Evolutionary conservation across 2,329 filamentous ascomycete species (phyloP), one percentile per base, ranked within the genome.

Genomic region (Fusarium mundagurra): DNA sequence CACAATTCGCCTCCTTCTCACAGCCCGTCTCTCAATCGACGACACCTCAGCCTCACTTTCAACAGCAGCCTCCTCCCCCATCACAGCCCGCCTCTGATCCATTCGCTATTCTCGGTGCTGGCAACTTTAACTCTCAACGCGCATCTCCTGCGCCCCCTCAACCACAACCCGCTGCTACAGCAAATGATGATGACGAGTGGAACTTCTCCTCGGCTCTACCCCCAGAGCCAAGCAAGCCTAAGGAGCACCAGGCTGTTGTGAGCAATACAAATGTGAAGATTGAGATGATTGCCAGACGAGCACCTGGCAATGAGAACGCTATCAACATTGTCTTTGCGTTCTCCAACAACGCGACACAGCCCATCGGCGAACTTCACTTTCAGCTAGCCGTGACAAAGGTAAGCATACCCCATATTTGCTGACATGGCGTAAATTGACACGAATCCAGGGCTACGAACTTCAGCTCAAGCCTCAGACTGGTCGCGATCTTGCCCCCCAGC

Each of bases 301-400:
- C 87, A 70, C 81, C 86, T 59, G 83, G 87, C 55, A 80, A 87
- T 69, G 83, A 84, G 64, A 85, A 90, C 73, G 84, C 90, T 6
- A 90, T 98, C 50, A 87, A 89, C 36, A 89, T 98, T 53, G 85
- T 91, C 8, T 94, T 95, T 72, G 87, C 89, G n/a, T 97, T 98
- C 81, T 95, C 94, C 24, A 99, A 97, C 81, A 92, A 90, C 69
- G 93, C 92, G 2, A 83, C 88, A 5, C 88, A 93, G 77, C 88
- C 90, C 0, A 88, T 99, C 29, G 88, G 89, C 7, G 93, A 97
- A 73, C 85, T 99, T 36, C 95, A 96, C 67, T 97, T 98, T 79
- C 94, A 98, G 82, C 88, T 97, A 44, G 96, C 96, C 7, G 96
- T 98, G 36, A 96, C 96, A 68, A 98, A 96, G 90, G 95, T 97